phyloP scores from a whole-genome alignment of 2,329 filamentous ascomycete genomes.

The Colletotrichum graminicola region DNA sequence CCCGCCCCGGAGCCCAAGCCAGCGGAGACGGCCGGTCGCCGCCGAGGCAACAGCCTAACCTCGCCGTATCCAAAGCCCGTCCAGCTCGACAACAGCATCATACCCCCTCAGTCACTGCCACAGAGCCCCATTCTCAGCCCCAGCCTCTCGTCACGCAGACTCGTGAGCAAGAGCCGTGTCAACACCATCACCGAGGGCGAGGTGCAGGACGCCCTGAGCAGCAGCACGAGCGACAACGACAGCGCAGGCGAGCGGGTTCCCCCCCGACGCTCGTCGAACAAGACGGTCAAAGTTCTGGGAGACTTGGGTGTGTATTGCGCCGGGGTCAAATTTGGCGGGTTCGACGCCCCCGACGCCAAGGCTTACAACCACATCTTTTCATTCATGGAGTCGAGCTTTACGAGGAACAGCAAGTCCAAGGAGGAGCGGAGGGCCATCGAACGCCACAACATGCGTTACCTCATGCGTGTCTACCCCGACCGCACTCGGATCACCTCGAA shows the following conservation, averaged over 20 bases:
- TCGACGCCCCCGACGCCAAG: slow-evolving; percentile 82
- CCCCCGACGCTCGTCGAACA: slow-evolving; percentile 77
- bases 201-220: slow-evolving; percentile 67
- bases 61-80: slow-evolving; percentile 78
- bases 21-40: slow-evolving; percentile 58
- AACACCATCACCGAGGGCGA: slow-evolving; percentile 70
- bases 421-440: slow-evolving; percentile 84
- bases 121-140: slow-evolving; percentile 67
- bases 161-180: slow-evolving; percentile 64
- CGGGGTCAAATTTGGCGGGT: slow-evolving; percentile 85
- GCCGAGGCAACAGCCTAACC: slow-evolving; percentile 78
- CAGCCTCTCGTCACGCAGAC: slow-evolving; percentile 62
- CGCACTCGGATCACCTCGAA: slow-evolving; percentile 84
- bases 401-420: slow-evolving; percentile 80
- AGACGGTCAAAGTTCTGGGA: slow-evolving; percentile 86
- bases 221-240: slow-evolving; percentile 85
- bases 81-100: slow-evolving; percentile 67
- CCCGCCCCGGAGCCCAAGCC: slow-evolving; percentile 55
- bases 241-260: slow-evolving; percentile 69
- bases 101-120: slow-evolving; percentile 65
- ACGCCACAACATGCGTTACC: slow-evolving; percentile 89
- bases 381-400: slow-evolving; percentile 90
- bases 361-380: slow-evolving; percentile 96
- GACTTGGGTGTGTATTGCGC: slow-evolving; percentile 84
- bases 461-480: slow-evolving; percentile 95